Conservation (phyloP, 129 eudicot genomes). For the Calendula officinalis region DNA sequence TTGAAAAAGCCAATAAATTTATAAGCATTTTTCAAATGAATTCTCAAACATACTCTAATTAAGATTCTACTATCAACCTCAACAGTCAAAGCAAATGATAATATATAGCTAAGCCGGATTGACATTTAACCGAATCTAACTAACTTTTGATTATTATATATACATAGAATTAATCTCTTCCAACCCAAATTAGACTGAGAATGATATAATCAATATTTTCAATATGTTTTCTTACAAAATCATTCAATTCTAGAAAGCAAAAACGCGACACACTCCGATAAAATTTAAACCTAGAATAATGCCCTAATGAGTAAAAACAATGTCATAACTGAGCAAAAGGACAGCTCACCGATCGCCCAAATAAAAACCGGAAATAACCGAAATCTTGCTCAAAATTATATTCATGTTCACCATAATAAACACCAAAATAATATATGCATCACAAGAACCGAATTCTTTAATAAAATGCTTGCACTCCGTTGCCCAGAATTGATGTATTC, state of each 20-base stretch:
- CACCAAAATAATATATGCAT: too few species aligned
- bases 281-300: background rate
- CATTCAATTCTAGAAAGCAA: constrained; percentile 3
- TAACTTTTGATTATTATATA: too few species aligned
- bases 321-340: background rate
- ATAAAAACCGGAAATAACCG: constrained; percentile 8
- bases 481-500: constrained; percentile 79
- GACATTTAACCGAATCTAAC: too few species aligned
- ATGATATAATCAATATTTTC: background rate
- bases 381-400: background rate
- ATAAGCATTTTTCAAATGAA: too few species aligned
- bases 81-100: too few species aligned
- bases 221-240: constrained; percentile 6
- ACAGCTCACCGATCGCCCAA: constrained; percentile 1
- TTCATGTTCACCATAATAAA: too few species aligned
- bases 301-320: background rate
- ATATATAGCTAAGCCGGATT: too few species aligned
- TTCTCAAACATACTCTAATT: too few species aligned
- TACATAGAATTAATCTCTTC: too few species aligned
- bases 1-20: too few species aligned
- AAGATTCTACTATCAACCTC: too few species aligned
- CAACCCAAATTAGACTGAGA: too few species aligned
- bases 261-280: background rate
- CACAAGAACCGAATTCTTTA: constrained; percentile 16
- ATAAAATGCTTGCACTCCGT: constrained; percentile 48